These are phyloP conservation scores for Trametes meyenii DNA, from an alignment of 768 basidiomycete genomes.

Conservation along the genomic window DNA sequence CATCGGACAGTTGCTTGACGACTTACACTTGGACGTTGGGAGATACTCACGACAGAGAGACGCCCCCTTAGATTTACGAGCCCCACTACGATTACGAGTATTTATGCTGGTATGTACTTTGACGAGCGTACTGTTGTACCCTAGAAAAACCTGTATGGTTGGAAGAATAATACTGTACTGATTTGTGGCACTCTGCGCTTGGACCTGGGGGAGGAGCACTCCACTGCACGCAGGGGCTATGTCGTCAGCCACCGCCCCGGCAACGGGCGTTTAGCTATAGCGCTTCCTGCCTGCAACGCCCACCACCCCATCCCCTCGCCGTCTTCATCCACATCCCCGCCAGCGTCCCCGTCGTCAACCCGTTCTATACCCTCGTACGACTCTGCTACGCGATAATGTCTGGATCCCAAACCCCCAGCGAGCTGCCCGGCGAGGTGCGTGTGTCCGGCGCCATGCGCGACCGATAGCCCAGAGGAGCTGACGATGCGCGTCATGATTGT, in stretches of 20 bases:
- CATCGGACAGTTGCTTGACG: conserved; percentile 1
- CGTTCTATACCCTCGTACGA: conserved; percentile 2
- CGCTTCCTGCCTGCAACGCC: neutral
- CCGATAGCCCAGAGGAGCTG: conserved; percentile 1
- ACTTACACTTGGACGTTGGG: neutral
- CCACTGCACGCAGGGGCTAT: neutral
- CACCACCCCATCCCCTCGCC: neutral
- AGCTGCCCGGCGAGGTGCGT: conserved; percentile 25
- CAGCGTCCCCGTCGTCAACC: neutral
- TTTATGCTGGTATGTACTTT: conserved; percentile 6
- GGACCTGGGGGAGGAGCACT: too few species aligned
- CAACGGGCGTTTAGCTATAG: neutral
- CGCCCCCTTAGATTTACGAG: neutral
- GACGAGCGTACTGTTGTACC: neutral
- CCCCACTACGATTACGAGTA: neutral
- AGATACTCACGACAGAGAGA: conserved; percentile 3
- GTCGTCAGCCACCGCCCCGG: conserved; percentile 15
- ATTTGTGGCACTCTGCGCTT: neutral
- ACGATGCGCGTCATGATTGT: conserved; percentile 21
- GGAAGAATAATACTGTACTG: neutral
- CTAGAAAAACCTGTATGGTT: neutral
- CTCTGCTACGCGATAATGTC: conserved; percentile 7
- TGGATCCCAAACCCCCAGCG: conserved; percentile 20
- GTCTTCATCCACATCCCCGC: neutral
- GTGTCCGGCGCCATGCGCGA: neutral